Conservation (phyloP, 208 protist genomes). For the Trypanosoma rangeli region DNA sequence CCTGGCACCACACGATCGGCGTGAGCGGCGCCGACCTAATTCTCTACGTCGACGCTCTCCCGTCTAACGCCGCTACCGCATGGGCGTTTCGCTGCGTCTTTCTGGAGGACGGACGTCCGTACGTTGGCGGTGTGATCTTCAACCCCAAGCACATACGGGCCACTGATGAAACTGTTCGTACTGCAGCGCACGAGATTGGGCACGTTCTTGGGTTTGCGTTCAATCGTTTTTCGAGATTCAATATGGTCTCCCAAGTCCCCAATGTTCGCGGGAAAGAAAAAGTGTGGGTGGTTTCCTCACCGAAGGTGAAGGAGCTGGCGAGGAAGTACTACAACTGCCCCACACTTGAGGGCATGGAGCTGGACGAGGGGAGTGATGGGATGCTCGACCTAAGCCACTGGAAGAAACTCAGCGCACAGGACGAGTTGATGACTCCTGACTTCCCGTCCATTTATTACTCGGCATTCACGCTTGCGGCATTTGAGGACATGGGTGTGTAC, state of each 20-base stretch:
- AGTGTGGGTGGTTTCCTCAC: neutral
- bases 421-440: constrained; percentile 33
- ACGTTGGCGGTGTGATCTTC: neutral
- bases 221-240: neutral
- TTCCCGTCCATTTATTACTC: constrained; percentile 35
- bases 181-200: constrained; percentile 1
- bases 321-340: constrained; percentile 10
- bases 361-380: constrained; percentile 35
- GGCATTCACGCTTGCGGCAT: constrained; percentile 34
- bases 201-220: constrained; percentile 1
- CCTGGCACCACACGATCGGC: constrained; percentile 30
- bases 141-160: neutral
- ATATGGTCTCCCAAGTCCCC: neutral
- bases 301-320: neutral
- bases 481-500: constrained; percentile 41
- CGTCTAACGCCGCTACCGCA: neutral
- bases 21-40: constrained; percentile 57
- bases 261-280: neutral
- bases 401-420: constrained; percentile 33
- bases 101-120: neutral
- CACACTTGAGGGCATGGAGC: constrained; percentile 28
- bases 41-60: constrained; percentile 55
- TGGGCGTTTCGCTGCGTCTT: neutral
- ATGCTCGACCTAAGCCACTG: constrained; percentile 39
- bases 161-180: neutral